Evolutionary conservation across 192 early-diverging fungal genomes (phyloP).

Genomic region (Umbelopsis ramanniana): DNA sequence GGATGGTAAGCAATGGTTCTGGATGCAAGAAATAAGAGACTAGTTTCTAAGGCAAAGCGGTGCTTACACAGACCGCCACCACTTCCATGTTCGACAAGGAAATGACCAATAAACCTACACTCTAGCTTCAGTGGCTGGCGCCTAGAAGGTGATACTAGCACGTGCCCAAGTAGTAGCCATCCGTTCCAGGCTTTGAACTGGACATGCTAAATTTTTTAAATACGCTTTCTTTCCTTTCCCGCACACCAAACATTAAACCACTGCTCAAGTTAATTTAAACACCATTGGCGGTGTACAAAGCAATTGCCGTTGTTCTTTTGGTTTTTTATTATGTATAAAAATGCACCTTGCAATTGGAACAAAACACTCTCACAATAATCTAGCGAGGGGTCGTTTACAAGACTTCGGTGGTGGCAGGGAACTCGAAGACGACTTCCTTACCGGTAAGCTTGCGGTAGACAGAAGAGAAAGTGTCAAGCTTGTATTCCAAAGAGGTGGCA

Average conservation of each 20-base stretch:
- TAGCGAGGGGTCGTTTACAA: constrained; percentile 28
- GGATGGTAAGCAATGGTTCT: not conserved
- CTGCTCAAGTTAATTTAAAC: not conserved
- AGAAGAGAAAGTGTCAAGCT: constrained; percentile 96
- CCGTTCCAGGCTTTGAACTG: too few species aligned
- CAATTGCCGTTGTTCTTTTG: constrained; percentile 25
- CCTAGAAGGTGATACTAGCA: too few species aligned
- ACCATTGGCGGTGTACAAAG: constrained; percentile 19
- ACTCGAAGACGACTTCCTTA: constrained; percentile 99
- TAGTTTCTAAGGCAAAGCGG: not conserved
- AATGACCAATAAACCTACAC: too few species aligned
- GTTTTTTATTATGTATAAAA: constrained; percentile 26
- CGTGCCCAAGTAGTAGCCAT: too few species aligned
- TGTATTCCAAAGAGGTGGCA: constrained; percentile 96
- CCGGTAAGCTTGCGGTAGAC: constrained; percentile 96
- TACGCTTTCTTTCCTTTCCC: too few species aligned
- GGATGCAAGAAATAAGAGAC: not conserved
- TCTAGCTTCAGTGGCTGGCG: too few species aligned
- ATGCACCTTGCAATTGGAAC: constrained; percentile 24
- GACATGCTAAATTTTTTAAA: too few species aligned
- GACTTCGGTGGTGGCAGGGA: constrained; percentile 63
- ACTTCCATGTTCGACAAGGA: not conserved
- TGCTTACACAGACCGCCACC: not conserved
- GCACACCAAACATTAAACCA: too few species aligned
- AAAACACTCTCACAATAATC: constrained; percentile 23